Base-by-base conservation (phyloP, 495 filamentous ascomycete genomes). In the Penicillium pulvis region DNA sequence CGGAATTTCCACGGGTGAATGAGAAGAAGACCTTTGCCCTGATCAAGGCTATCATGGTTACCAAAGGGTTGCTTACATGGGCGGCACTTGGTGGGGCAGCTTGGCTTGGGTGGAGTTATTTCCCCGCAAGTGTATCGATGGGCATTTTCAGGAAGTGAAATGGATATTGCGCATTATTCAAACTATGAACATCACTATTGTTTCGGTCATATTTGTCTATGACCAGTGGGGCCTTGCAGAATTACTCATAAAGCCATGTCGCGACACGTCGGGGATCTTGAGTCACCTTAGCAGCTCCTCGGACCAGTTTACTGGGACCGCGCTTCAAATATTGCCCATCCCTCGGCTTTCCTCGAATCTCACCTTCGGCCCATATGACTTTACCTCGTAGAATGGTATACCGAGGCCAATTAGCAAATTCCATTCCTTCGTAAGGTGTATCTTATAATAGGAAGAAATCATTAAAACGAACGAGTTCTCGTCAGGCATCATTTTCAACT, bases 331-430 rank as follows among this genome's bases (percentile, higher is more conserved):
- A 87, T 60, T 77, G 50, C 0, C 84, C 85, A 66, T 77, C 78
- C 5, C 78, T 74, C 60, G 79, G 80, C 39, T 73, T 66, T 0
- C 83, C 83, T 6, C 81, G 51, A 6, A 85, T 49, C 2, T 72
- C 79, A 14, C 71, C 70, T 56, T 84, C 79, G 7, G 74, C 77
- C 80, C 82, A 88, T 4, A 86, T 77, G 3, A 86, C 76, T 56
- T 81, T 69, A 2, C 84, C 84, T 23, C 84, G 72, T 16, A 88
- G 59, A 14, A 87, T 71, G 6, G 83, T 87, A 63, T 83, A 87
- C 42, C 83, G 71, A 17, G 83, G 84, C 85, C 84, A 88, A 44
- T 86, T 83, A 31, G 70, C 69, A 36, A 87, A 62, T 31, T 61
- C 65, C 58, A 76, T 75, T 3, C 83, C 83, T 68, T 87, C 85